Evolutionary conservation across 345 rosid genomes (phyloP).

Genomic region (Odontarrhena argentea): DNA sequence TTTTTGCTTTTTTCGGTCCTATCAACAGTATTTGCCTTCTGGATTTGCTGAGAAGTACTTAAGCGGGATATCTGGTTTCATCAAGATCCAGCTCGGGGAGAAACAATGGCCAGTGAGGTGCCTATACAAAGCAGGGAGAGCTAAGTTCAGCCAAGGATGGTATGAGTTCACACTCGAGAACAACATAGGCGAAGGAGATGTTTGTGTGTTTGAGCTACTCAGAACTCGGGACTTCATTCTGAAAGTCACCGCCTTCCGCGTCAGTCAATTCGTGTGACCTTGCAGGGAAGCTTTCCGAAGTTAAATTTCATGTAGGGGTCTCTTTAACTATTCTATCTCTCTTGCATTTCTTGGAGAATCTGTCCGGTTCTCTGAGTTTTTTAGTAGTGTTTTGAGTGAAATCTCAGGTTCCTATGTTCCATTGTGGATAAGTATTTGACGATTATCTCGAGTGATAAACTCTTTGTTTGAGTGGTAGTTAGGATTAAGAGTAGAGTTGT

Average conservation of each 20-base stretch:
- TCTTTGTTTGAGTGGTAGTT: conserved; percentile 34
- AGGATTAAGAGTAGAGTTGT: conserved; percentile 32
- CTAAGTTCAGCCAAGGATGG: conserved; percentile 89
- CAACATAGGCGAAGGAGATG: conserved; percentile 85
- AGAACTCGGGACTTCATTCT: conserved; percentile 67
- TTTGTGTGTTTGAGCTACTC: conserved; percentile 77
- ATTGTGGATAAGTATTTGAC: conserved; percentile 27
- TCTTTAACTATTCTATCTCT: conserved; percentile 20
- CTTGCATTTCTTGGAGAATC: conserved; percentile 27
- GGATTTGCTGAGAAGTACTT: conserved; percentile 79
- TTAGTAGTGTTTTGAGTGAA: conserved; percentile 35
- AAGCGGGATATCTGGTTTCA: conserved; percentile 79
- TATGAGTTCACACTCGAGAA: conserved; percentile 82
- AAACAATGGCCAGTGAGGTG: conserved; percentile 89
- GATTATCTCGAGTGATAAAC: conserved; percentile 19
- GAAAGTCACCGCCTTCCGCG: conserved; percentile 75
- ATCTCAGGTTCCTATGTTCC: conserved; percentile 26
- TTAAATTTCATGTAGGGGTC: conserved; percentile 29
- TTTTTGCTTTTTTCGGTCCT: not conserved
- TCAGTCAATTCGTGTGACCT: conserved; percentile 39
- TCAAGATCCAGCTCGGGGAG: conserved; percentile 70
- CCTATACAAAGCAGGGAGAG: conserved; percentile 79
- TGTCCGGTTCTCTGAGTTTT: conserved; percentile 9
- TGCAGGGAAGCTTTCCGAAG: conserved; percentile 14
- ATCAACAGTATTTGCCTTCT: conserved; percentile 72